phyloP scores from a whole-genome alignment of 176 grass and related monocot species.

The Oryza glumipatula region DNA sequence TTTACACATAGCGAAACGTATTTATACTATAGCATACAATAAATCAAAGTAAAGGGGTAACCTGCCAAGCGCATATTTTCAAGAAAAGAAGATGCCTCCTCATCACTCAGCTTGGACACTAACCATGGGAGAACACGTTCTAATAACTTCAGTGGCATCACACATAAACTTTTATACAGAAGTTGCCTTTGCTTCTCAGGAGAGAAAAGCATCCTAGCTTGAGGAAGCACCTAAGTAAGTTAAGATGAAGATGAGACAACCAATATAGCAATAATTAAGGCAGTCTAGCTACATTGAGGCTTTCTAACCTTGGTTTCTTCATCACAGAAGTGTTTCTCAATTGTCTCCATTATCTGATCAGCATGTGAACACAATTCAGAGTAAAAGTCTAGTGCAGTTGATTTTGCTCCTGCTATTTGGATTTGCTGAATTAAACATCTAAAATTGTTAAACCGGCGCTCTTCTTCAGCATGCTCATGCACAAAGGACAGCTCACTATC shows the following conservation, averaged over 20 bases:
- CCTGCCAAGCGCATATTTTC: conserved; percentile 86
- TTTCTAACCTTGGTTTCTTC: conserved; percentile 88
- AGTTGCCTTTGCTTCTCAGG: conserved; percentile 89
- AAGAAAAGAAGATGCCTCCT: conserved; percentile 86
- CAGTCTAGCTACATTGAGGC: conserved; percentile 6
- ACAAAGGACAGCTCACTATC: conserved; percentile 70
- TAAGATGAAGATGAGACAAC: conserved; percentile 41
- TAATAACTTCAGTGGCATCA: conserved; percentile 94
- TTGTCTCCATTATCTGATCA: conserved; percentile 92
- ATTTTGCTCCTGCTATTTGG: conserved; percentile 75
- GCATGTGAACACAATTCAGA: conserved; percentile 86
- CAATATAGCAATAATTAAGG: conserved; percentile 28
- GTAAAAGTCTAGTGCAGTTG: conserved; percentile 69
- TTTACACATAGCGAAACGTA: conserved; percentile 20
- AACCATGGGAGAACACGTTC: conserved; percentile 97
- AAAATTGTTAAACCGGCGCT: conserved; percentile 80
- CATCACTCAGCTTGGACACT: conserved; percentile 72
- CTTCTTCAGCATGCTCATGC: conserved; percentile 89
- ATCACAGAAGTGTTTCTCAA: conserved; percentile 85
- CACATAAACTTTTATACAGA: conserved; percentile 83
- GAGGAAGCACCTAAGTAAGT: conserved; percentile 91
- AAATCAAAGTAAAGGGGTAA: conserved; percentile 41
- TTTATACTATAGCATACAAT: conserved; percentile 14
- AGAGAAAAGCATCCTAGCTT: conserved; percentile 90
- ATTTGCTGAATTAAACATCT: conserved; percentile 94